Conservation (phyloP, 176 grass and related monocot genomes). For the Aegilops sharonensis region DNA sequence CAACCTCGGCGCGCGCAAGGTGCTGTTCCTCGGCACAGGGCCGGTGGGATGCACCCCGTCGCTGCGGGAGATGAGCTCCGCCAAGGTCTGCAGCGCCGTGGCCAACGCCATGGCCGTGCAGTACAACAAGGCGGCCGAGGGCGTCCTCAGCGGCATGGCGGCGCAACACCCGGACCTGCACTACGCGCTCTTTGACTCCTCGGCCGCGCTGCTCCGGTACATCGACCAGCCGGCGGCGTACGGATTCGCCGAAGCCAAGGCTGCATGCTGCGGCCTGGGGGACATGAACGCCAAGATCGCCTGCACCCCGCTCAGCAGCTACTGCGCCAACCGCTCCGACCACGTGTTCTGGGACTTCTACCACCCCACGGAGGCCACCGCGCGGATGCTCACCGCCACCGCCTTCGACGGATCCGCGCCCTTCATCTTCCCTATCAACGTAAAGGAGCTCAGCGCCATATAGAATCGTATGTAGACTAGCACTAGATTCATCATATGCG, state of each 20-base stretch:
- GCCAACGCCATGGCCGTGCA: constrained; percentile 48
- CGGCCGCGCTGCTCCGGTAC: constrained; percentile 46
- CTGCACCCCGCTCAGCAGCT: too few species aligned
- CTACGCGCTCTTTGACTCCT: constrained; percentile 70
- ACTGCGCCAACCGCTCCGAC: too few species aligned
- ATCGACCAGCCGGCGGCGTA: constrained; percentile 51
- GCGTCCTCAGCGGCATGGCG: constrained; percentile 35
- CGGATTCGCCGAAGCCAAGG: constrained; percentile 58
- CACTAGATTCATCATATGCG: too few species aligned
- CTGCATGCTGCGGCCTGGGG: constrained; percentile 63
- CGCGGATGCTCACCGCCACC: constrained; percentile 36
- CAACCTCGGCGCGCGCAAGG: constrained; percentile 64
- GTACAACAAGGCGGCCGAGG: constrained; percentile 54
- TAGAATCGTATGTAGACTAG: too few species aligned
- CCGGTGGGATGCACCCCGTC: constrained; percentile 74
- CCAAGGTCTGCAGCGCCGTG: constrained; percentile 37
- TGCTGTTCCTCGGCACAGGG: constrained; percentile 62
- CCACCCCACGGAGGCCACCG: too few species aligned
- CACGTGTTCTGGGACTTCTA: too few species aligned
- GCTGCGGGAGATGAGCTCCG: constrained; percentile 46
- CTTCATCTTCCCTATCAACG: constrained; percentile 52
- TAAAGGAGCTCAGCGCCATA: neutral
- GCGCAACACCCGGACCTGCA: constrained; percentile 28
- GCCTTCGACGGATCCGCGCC: constrained; percentile 56
- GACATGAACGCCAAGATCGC: too few species aligned